Percentiles rank a stretch among this genome's conserved stretches.
phyloP scores from a whole-genome alignment of 2,329 filamentous ascomycete genomes.

The Rasamsonia emersonii region DNA sequence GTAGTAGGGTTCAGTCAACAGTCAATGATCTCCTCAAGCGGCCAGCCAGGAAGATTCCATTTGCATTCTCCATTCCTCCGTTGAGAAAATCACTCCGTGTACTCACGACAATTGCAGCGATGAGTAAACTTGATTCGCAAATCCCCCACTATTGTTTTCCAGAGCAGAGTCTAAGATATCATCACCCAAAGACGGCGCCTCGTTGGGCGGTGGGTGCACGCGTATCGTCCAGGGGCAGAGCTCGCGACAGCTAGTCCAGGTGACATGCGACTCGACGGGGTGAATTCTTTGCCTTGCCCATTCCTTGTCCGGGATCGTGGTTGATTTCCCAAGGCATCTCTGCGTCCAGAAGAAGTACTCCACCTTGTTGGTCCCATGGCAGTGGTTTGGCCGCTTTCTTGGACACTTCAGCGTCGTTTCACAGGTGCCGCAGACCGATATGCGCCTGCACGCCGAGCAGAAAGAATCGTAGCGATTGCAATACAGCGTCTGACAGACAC shows the following conservation, averaged over 20 bases:
- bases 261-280: slow-evolving; percentile 25
- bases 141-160: slow-evolving; percentile 16
- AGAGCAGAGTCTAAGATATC: slow-evolving; percentile 25
- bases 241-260: slow-evolving; percentile 29
- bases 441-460: slow-evolving; percentile 27
- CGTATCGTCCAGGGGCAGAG: slow-evolving; percentile 32
- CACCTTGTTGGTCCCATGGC: slow-evolving; percentile 16
- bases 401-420: slow-evolving; percentile 25
- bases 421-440: slow-evolving; percentile 28
- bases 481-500: slow-evolving; percentile 28
- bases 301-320: slow-evolving; percentile 18
- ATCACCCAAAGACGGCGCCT: slow-evolving; percentile 24
- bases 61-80: no score
- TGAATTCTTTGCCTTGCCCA: slow-evolving; percentile 31
- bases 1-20: no score
- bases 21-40: no score
- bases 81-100: neutral
- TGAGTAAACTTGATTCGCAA: slow-evolving; percentile 26
- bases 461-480: slow-evolving; percentile 25
- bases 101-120: slow-evolving; percentile 22
- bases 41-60: no score
- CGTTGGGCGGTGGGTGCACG: slow-evolving; percentile 25
- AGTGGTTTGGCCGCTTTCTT: slow-evolving; percentile 22
- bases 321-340: slow-evolving; percentile 22
- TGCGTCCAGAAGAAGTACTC: slow-evolving; percentile 30